Evolutionary conservation across 2,329 filamentous ascomycete genomes (phyloP).

Genomic region (Myriosclerotinia duriaeana): DNA sequence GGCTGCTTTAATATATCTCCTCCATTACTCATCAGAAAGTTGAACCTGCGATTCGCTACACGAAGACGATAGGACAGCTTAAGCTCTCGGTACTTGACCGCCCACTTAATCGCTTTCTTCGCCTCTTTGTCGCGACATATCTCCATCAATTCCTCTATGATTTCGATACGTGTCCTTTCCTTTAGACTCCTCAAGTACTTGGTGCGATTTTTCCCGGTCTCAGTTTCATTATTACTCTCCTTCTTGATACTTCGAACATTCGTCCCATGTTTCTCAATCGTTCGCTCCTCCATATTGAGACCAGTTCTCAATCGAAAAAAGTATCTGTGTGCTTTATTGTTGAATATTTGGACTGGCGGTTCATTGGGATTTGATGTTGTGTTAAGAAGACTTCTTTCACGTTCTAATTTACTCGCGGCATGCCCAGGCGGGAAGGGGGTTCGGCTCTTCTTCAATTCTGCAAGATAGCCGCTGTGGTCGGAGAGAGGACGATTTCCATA

Average conservation of each 20-base stretch:
- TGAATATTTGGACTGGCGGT: too few species aligned
- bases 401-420: too few species aligned
- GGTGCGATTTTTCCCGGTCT: neutral
- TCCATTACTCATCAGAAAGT: neutral
- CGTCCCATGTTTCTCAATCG: neutral
- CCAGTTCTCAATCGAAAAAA: neutral
- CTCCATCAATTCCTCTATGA: too few species aligned
- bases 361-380: too few species aligned
- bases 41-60: neutral
- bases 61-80: rapidly evolving
- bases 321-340: too few species aligned
- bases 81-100: too few species aligned
- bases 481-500: neutral
- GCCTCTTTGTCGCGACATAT: too few species aligned
- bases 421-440: too few species aligned
- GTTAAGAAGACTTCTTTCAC: too few species aligned
- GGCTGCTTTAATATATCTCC: too few species aligned
- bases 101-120: too few species aligned
- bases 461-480: neutral
- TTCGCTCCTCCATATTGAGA: neutral
- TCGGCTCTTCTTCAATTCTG: neutral
- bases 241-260: neutral
- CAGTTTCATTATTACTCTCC: neutral
- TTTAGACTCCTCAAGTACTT: neutral
- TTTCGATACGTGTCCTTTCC: neutral